Evolutionary conservation across 2,329 filamentous ascomycete species (phyloP).

Genomic region (Diaporthe sp.): DNA sequence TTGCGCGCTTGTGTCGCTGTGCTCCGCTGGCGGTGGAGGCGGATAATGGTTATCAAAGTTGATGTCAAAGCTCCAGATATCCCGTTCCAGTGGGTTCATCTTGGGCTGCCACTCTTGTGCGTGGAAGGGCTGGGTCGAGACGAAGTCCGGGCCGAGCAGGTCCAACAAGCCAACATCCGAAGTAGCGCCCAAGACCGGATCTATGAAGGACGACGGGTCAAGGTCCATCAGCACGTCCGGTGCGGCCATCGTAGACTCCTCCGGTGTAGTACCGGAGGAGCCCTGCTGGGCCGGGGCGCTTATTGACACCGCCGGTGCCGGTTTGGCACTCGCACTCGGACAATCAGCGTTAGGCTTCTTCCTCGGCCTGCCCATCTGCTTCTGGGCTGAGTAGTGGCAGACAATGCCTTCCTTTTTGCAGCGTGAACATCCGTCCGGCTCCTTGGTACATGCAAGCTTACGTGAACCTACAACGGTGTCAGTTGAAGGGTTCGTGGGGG

Average conservation of each 20-base stretch:
- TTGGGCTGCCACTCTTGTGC: constrained; percentile 33
- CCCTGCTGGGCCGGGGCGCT: neutral
- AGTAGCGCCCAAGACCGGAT: constrained; percentile 44
- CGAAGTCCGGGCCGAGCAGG: constrained; percentile 50
- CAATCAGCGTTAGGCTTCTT: constrained; percentile 63
- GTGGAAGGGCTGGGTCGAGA: constrained; percentile 33
- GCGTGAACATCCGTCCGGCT: constrained; percentile 69
- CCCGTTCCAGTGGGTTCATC: neutral
- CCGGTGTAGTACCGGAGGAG: neutral
- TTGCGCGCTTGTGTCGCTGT: neutral
- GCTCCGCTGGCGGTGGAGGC: neutral
- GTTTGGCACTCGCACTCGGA: constrained; percentile 31
- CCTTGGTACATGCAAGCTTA: constrained; percentile 76
- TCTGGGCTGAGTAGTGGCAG: constrained; percentile 75
- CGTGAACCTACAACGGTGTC: constrained; percentile 62
- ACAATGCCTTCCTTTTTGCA: constrained; percentile 69
- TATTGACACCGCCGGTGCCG: neutral
- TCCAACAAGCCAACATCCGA: constrained; percentile 52
- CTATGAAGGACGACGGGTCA: constrained; percentile 50
- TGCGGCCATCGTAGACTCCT: neutral
- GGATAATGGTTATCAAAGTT: constrained; percentile 20
- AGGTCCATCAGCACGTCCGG: constrained; percentile 46
- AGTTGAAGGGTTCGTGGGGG: constrained; percentile 46
- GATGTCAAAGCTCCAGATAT: constrained; percentile 21
- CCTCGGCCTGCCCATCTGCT: constrained; percentile 75